phyloP scores from a whole-genome alignment of 2,329 filamentous ascomycete species.

The Exophiala phaeomuriformis region DNA sequence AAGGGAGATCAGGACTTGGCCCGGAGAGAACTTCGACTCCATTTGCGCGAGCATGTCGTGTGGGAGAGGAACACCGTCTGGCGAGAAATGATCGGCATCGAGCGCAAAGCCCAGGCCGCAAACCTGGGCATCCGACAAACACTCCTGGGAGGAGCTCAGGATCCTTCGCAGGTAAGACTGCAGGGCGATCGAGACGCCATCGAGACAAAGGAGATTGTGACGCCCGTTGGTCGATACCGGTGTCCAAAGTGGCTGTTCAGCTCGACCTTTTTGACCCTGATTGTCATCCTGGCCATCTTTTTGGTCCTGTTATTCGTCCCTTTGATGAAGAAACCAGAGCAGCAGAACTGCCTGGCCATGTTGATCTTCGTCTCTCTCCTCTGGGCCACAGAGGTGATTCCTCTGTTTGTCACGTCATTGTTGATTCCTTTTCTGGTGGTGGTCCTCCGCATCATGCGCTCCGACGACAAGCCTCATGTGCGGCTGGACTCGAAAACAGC shows the following conservation, averaged over 20 bases:
- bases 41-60: conserved; percentile 91
- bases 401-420: conserved; percentile 90
- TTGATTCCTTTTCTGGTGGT: conserved; percentile 91
- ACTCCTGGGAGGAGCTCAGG: conserved; percentile 67
- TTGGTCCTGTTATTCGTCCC: conserved; percentile 64
- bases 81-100: conserved; percentile 97
- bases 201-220: conserved; percentile 61
- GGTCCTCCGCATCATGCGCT: conserved; percentile 72
- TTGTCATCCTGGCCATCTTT: conserved; percentile 67
- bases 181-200: conserved; percentile 69
- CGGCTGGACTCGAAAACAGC: conserved; percentile 74
- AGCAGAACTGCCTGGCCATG: conserved; percentile 93
- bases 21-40: conserved; percentile 76
- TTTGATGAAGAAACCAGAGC: conserved; percentile 78
- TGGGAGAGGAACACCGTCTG: conserved; percentile 99
- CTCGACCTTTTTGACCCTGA: conserved; percentile 68
- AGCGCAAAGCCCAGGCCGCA: conserved; percentile 87
- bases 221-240: conserved; percentile 69
- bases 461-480: conserved; percentile 60
- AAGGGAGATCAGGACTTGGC: conserved; percentile 69
- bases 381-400: conserved; percentile 97
- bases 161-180: conserved; percentile 60
- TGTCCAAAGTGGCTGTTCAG: conserved; percentile 79
- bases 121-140: conserved; percentile 74
- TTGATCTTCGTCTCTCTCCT: conserved; percentile 86